Percentiles rank a stretch among this genome's conserved stretches.
phyloP scores from a whole-genome alignment of 257 asterid species.

The Solanum corneliomulleri region DNA sequence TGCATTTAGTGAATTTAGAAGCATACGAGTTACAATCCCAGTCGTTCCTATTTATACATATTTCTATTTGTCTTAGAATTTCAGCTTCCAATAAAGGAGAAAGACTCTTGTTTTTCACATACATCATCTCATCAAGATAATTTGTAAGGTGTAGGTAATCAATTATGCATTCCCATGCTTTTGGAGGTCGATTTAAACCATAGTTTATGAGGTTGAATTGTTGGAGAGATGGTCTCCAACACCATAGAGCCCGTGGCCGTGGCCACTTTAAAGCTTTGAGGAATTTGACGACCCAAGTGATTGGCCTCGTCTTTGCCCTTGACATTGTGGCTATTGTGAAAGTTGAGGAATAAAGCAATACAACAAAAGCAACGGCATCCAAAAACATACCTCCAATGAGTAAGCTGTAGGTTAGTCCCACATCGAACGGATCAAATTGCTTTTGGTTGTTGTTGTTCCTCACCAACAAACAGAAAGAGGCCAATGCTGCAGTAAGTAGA shows the following conservation, averaged over 20 bases:
- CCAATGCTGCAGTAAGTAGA: background rate
- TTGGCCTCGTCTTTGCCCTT: background rate
- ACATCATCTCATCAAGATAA: background rate
- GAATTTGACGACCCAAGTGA: background rate
- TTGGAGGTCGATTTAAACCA: background rate
- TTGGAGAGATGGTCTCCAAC: background rate
- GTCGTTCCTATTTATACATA: background rate
- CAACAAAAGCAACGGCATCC: background rate
- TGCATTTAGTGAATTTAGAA: background rate
- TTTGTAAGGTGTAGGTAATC: background rate
- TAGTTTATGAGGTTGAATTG: background rate
- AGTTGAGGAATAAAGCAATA: background rate
- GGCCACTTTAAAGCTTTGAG: background rate
- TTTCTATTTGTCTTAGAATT: background rate
- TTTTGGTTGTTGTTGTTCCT: background rate
- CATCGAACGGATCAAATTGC: background rate
- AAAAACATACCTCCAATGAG: background rate
- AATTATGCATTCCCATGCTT: background rate
- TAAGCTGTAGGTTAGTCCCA: background rate
- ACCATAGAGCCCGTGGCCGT: background rate
- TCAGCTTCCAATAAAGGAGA: background rate
- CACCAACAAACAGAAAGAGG: background rate
- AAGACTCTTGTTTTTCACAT: background rate
- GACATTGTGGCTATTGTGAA: background rate
- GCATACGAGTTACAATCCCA: background rate